Conservation (phyloP, 1,284 basidiomycete species). For the Boletus sp. region DNA sequence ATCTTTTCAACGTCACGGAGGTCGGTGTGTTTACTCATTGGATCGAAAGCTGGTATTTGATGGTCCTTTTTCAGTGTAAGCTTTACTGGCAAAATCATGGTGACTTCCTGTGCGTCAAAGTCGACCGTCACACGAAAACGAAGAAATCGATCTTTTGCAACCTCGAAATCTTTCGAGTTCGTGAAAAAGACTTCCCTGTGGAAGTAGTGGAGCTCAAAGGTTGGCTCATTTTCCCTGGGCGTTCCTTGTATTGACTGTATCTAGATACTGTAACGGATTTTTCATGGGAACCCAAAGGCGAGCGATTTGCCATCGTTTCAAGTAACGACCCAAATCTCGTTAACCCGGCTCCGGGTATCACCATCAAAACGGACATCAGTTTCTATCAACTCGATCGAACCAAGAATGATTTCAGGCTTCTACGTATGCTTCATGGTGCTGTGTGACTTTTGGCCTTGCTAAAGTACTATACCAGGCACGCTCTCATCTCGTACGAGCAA, state of each 20-base stretch:
- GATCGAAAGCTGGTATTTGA: constrained; percentile 1
- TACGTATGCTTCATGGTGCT: constrained; percentile 52
- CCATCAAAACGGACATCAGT: constrained; percentile 93
- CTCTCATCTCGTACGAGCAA: constrained; percentile 89
- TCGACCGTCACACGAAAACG: constrained; percentile 98
- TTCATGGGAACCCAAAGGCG: constrained; percentile 97
- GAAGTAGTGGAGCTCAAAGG: constrained; percentile 98
- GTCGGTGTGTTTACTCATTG: constrained; percentile 43
- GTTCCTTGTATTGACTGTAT: constrained; percentile 9
- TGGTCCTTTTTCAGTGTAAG: constrained; percentile 71
- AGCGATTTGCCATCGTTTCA: constrained; percentile 94
- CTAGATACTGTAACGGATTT: constrained; percentile 94
- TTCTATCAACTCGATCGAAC: constrained; percentile 93
- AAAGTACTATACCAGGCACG: constrained; percentile 47
- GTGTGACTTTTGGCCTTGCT: constrained; percentile 6
- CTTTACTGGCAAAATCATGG: constrained; percentile 99
- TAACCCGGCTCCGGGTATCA: constrained; percentile 83
- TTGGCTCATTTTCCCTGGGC: constrained; percentile 27
- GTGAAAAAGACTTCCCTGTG: constrained; percentile 97
- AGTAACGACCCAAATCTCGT: constrained; percentile 92
- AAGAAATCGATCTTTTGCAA: constrained; percentile 99
- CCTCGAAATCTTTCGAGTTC: constrained; percentile 94
- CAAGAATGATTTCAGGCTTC: constrained; percentile 93
- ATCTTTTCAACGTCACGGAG: constrained; percentile 97
- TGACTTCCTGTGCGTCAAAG: constrained; percentile 98